Evolutionary conservation across 805 yeast species (phyloP).

Genomic region (Candida rishiriensis): DNA sequence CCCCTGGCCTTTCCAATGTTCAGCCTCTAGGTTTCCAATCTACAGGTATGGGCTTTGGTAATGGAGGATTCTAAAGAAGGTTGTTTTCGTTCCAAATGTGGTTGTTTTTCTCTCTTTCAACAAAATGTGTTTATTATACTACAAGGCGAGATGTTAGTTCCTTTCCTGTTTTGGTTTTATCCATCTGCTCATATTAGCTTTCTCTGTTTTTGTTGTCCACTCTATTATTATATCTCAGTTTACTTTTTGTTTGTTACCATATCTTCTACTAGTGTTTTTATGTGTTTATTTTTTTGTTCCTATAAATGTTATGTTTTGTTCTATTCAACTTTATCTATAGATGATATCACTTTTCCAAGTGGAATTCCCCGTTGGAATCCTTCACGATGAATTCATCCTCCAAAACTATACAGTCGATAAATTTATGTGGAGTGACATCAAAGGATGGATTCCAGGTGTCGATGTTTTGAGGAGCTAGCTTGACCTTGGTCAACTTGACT

Average conservation of each 20-base stretch:
- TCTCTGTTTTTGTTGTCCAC: too few species aligned
- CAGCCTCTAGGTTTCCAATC: conserved; percentile 54
- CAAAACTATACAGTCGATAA: conserved; percentile 87
- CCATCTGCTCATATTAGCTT: too few species aligned
- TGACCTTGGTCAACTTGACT: conserved; percentile 46
- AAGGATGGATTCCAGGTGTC: conserved; percentile 95
- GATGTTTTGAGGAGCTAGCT: conserved; percentile 80
- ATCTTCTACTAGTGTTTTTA: too few species aligned
- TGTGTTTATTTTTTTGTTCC: too few species aligned
- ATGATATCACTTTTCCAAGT: conserved; percentile 4
- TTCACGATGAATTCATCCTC: conserved; percentile 63
- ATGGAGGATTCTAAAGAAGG: conserved; percentile 32
- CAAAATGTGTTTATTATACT: too few species aligned
- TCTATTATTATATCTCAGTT: too few species aligned
- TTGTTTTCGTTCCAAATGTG: not conserved
- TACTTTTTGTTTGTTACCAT: too few species aligned
- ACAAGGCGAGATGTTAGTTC: too few species aligned
- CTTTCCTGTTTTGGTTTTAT: too few species aligned
- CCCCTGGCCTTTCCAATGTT: conserved; percentile 33
- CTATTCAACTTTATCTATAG: too few species aligned
- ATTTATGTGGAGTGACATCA: conserved; percentile 81
- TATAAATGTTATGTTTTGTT: too few species aligned
- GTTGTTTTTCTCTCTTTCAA: not conserved
- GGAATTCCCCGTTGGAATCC: conserved; percentile 44
- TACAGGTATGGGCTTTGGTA: conserved; percentile 72